Percentiles rank a stretch among this genome's conserved stretches.
phyloP scores from a whole-genome alignment of 2,329 filamentous ascomycete species.

The Mollisia scopiformis region DNA sequence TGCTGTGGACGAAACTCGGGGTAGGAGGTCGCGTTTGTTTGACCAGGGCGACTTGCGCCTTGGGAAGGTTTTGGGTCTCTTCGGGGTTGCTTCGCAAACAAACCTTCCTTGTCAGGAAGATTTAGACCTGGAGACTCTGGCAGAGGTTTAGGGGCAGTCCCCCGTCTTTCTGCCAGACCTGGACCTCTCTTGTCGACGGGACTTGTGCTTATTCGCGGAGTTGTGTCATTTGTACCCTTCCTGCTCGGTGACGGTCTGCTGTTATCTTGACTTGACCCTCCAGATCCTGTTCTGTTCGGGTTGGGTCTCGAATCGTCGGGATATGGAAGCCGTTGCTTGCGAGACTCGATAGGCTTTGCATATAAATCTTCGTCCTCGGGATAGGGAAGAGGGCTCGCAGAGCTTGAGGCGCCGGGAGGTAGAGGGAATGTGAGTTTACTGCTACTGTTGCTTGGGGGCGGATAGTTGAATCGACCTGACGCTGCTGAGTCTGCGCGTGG shows the following conservation, averaged over 20 bases:
- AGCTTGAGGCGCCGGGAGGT: conserved; percentile 71
- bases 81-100: conserved; percentile 66
- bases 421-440: conserved; percentile 64
- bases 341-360: conserved; percentile 38
- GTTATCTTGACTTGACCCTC: conserved; percentile 22
- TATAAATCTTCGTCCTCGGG: conserved; percentile 63
- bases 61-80: conserved; percentile 42
- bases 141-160: conserved; percentile 79
- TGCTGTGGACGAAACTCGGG: conserved; percentile 32
- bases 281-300: conserved; percentile 26
- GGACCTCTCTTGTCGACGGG: conserved; percentile 61
- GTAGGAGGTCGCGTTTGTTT: conserved; percentile 24
- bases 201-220: conserved; percentile 35
- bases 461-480: conserved; percentile 50
- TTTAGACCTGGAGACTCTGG: conserved; percentile 82
- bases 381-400: conserved; percentile 69
- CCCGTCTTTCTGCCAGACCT: conserved; percentile 78
- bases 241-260: conserved; percentile 23
- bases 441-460: conserved; percentile 44
- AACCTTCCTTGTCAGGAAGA: conserved; percentile 73
- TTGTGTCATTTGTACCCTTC: conserved; percentile 37
- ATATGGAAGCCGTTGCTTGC: conserved; percentile 39
- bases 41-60: conserved; percentile 23
- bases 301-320: conserved; percentile 34
- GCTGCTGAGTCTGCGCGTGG: conserved; percentile 43